phyloP scores from a whole-genome alignment of 305 asterid genomes.

The Stenogyne calaminthoides region DNA sequence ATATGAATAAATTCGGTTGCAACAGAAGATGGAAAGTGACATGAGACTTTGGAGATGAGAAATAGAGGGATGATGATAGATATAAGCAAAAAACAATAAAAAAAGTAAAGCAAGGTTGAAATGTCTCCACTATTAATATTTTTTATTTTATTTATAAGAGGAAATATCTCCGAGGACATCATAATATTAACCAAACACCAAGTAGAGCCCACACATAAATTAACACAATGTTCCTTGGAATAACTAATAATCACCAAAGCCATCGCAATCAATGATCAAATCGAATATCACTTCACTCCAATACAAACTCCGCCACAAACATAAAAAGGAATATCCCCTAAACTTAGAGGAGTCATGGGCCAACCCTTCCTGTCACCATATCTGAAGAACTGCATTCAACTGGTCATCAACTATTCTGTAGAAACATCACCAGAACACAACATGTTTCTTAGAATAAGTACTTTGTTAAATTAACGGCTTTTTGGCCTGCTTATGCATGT shows the following conservation, averaged over 20 bases:
- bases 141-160: neutral
- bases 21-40: neutral
- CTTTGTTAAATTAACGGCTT: neutral
- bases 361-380: neutral
- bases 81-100: neutral
- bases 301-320: neutral
- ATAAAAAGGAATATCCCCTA: neutral
- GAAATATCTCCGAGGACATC: neutral
- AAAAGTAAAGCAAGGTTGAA: neutral
- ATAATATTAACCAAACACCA: neutral
- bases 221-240: neutral
- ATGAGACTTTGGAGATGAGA: neutral
- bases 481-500: neutral
- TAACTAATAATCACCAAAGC: neutral
- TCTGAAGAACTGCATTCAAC: neutral
- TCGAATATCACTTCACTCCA: neutral
- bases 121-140: neutral
- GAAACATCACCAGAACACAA: slow-evolving; percentile 5
- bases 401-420: neutral
- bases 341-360: neutral
- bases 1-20: neutral
- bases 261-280: neutral
- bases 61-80: neutral
- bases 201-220: neutral
- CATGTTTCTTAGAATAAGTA: neutral